Evolutionary conservation across 768 basidiomycete species (phyloP).

Genomic region (Mycena floridula): DNA sequence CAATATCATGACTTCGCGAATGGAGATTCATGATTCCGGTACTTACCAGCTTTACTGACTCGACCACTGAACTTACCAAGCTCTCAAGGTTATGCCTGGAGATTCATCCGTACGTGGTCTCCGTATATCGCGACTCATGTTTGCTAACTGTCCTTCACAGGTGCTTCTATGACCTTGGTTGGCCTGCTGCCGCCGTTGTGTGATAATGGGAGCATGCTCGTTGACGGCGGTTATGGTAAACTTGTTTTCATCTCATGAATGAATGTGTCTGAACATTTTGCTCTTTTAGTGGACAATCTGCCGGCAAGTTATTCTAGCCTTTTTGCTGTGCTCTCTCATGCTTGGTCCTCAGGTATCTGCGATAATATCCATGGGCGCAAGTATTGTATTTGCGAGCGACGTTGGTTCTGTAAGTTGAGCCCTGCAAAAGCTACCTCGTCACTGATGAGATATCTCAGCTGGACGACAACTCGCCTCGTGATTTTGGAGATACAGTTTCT

Average conservation of each 20-base stretch:
- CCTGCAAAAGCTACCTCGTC: background rate
- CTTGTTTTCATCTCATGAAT: background rate
- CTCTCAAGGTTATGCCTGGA: background rate
- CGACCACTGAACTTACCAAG: background rate
- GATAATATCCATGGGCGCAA: slow-evolving; percentile 90
- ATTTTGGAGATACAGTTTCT: slow-evolving; percentile 91
- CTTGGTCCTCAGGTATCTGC: slow-evolving; percentile 62
- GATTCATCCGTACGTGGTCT: background rate
- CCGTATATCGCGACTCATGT: slow-evolving; percentile 4
- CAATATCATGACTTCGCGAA: slow-evolving; percentile 90
- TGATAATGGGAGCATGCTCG: slow-evolving; percentile 88
- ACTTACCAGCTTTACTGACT: slow-evolving; percentile 43
- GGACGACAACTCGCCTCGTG: slow-evolving; percentile 92
- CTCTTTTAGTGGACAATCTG: slow-evolving; percentile 73
- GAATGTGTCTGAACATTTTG: slow-evolving; percentile 8
- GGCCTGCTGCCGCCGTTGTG: slow-evolving; percentile 92
- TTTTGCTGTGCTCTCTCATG: background rate
- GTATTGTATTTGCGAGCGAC: slow-evolving; percentile 86
- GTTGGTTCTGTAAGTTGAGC: slow-evolving; percentile 81
- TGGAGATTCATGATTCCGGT: slow-evolving; percentile 98
- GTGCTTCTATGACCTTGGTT: slow-evolving; percentile 96
- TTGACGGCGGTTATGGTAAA: slow-evolving; percentile 83
- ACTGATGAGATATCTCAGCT: slow-evolving; percentile 35
- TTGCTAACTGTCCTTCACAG: slow-evolving; percentile 32
- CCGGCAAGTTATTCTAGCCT: slow-evolving; percentile 46